Conservation (phyloP, 345 rosid species). For the Populus simonii region DNA sequence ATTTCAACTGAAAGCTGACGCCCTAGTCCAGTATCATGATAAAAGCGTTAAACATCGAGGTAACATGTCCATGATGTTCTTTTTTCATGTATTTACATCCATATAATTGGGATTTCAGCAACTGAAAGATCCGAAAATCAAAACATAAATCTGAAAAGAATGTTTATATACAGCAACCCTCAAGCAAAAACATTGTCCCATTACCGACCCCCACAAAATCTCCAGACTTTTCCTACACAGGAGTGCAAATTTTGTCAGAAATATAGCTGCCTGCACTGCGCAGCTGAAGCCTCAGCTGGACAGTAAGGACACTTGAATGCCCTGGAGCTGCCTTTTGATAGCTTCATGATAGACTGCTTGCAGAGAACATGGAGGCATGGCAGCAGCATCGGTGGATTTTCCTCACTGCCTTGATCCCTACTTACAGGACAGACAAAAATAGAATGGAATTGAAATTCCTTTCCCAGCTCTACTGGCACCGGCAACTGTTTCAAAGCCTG, state of each 20-base stretch:
- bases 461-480: conserved; percentile 55
- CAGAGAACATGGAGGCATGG: conserved; percentile 69
- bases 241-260: conserved; percentile 27
- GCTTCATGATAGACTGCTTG: conserved; percentile 66
- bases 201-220: not conserved
- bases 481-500: conserved; percentile 60
- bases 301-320: conserved; percentile 64
- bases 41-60: not conserved
- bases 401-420: conserved; percentile 63
- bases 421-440: conserved; percentile 73
- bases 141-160: conserved; percentile 22
- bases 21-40: not conserved
- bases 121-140: not conserved
- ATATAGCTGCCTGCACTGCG: conserved; percentile 48
- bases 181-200: conserved; percentile 12
- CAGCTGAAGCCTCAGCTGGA: conserved; percentile 47
- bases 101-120: conserved; percentile 3
- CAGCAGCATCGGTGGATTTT: conserved; percentile 71
- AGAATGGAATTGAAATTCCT: conserved; percentile 67
- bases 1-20: not conserved
- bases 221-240: not conserved
- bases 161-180: conserved; percentile 25
- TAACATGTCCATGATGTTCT: not conserved
- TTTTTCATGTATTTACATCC: not conserved
- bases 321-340: conserved; percentile 50